These are phyloP conservation scores for Teunomyces atbi DNA, from an alignment of 805 yeast genomes.

Conservation along the genomic window DNA sequence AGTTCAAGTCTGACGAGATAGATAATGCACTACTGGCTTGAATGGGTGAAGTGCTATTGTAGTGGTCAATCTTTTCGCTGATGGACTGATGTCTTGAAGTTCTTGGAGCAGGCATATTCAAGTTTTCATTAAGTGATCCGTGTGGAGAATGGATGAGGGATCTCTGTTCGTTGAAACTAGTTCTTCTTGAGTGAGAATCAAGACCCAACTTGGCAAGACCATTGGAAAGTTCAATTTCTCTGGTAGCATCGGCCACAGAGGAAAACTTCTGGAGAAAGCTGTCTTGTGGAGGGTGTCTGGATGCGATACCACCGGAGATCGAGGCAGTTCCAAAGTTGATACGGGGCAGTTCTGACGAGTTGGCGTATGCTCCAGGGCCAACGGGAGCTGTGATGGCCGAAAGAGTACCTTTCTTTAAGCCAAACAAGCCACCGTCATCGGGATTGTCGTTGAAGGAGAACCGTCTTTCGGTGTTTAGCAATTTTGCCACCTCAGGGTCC, in stretches of 20 bases:
- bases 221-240: conserved; percentile 55
- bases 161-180: conserved; percentile 42
- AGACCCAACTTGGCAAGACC: conserved; percentile 38
- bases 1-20: conserved; percentile 25
- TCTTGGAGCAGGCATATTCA: conserved; percentile 35
- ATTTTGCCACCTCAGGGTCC: conserved; percentile 41
- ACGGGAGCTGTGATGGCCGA: conserved; percentile 49
- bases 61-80: conserved; percentile 62
- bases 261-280: conserved; percentile 63
- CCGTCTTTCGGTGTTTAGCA: conserved; percentile 25
- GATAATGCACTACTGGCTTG: conserved; percentile 42
- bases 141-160: conserved; percentile 31
- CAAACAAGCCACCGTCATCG: conserved; percentile 46
- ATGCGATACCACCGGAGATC: conserved; percentile 54
- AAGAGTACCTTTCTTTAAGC: conserved; percentile 47
- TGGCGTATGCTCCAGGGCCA: conserved; percentile 17
- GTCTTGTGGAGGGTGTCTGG: conserved; percentile 45
- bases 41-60: conserved; percentile 44
- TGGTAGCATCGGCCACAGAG: conserved; percentile 65
- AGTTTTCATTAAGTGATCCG: conserved; percentile 43
- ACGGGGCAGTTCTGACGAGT: conserved; percentile 21
- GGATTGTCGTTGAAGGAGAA: conserved; percentile 44
- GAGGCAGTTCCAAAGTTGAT: conserved; percentile 58
- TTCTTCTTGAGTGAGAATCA: conserved; percentile 44
- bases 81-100: conserved; percentile 51